These are phyloP conservation scores for Sclerotinia nivalis DNA, from an alignment of 2,329 filamentous ascomycete species.

Conservation along the genomic window DNA sequence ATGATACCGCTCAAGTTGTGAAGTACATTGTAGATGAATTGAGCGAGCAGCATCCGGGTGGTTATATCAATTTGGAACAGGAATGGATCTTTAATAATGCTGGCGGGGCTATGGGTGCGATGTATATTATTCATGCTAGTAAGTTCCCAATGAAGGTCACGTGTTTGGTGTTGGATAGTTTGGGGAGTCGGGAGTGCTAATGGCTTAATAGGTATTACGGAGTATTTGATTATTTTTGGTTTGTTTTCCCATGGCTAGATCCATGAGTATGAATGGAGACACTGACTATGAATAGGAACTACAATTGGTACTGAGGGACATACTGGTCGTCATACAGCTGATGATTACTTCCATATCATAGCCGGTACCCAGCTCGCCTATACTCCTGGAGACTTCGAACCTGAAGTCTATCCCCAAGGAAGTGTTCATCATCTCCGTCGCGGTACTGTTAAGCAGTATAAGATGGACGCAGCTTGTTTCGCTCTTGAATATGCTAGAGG, in stretches of 20 bases:
- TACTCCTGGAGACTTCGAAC: slow-evolving; percentile 64
- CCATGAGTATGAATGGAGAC: neutral
- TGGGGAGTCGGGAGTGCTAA: slow-evolving; percentile 22
- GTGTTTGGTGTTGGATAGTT: slow-evolving; percentile 11
- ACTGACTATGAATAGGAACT: slow-evolving; percentile 51
- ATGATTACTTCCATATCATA: slow-evolving; percentile 95
- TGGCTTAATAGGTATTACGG: slow-evolving; percentile 63
- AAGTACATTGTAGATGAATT: slow-evolving; percentile 70
- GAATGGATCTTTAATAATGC: slow-evolving; percentile 94
- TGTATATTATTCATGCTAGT: slow-evolving; percentile 89
- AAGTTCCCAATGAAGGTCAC: slow-evolving; percentile 41
- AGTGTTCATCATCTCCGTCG: slow-evolving; percentile 70
- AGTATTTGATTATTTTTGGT: slow-evolving; percentile 87
- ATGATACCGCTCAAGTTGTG: slow-evolving; percentile 71
- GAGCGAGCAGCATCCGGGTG: slow-evolving; percentile 48
- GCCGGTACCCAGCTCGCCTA: slow-evolving; percentile 76
- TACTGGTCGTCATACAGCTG: slow-evolving; percentile 82
- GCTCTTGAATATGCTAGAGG: slow-evolving; percentile 82
- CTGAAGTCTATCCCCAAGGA: slow-evolving; percentile 70
- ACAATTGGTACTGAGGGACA: slow-evolving; percentile 85
- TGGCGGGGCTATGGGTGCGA: slow-evolving; percentile 86
- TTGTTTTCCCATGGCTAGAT: slow-evolving; percentile 22
- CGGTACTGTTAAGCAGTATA: slow-evolving; percentile 78
- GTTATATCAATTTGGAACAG: slow-evolving; percentile 67
- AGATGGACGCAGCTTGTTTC: slow-evolving; percentile 74